A percentile compares a stretch with the other conserved stretches of the same genome.
phyloP scores from a whole-genome alignment of 768 basidiomycete genomes.

The Russula foetens region DNA sequence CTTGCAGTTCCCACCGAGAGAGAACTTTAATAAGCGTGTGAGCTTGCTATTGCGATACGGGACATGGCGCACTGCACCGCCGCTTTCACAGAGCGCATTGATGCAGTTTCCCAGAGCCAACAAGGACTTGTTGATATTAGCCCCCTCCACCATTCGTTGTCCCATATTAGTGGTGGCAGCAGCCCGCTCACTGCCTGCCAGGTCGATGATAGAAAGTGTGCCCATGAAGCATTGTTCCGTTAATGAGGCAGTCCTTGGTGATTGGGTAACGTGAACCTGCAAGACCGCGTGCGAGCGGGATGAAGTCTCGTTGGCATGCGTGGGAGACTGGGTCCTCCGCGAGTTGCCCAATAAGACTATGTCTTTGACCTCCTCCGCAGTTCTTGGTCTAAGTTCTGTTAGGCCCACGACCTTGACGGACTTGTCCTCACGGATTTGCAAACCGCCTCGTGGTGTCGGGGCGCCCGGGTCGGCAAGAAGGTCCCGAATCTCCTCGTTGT shows the following conservation, averaged over 20 bases:
- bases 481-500: conserved; percentile 98
- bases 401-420: conserved; percentile 85
- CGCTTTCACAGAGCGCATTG: conserved; percentile 94
- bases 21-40: conserved; percentile 94
- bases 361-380: conserved; percentile 89
- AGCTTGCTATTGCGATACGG: conserved; percentile 99
- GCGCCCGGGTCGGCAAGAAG: conserved; percentile 73
- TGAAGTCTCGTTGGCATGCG: conserved; percentile 93
- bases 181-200: conserved; percentile 95
- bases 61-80: conserved; percentile 79
- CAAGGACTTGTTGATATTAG: conserved; percentile 98
- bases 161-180: conserved; percentile 97
- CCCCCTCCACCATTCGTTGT: conserved; percentile 95
- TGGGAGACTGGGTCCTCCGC: conserved; percentile 86
- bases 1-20: conserved; percentile 96
- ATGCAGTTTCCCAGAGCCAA: conserved; percentile 97
- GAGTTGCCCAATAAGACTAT: conserved; percentile 86
- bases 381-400: conserved; percentile 68
- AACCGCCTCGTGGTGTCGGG: conserved; percentile 65
- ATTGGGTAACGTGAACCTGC: conserved; percentile 87
- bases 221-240: conserved; percentile 79
- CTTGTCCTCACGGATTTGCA: conserved; percentile 92
- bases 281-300: conserved; percentile 97
- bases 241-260: conserved; percentile 77
- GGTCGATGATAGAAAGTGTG: conserved; percentile 94